phyloP scores from a whole-genome alignment of 164 flowering plant species.

The Dillenia suffruticosa region DNA sequence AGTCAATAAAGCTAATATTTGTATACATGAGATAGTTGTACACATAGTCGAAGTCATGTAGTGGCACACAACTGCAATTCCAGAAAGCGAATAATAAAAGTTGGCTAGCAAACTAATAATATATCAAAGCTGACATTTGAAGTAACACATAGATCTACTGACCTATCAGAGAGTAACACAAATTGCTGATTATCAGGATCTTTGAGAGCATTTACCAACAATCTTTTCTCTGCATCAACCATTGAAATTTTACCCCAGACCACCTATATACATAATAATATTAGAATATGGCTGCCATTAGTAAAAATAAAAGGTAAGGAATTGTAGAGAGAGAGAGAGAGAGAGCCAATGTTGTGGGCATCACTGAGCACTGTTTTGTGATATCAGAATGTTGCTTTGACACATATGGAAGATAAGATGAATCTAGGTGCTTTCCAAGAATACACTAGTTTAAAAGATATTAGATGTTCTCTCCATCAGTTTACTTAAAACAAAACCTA shows the following conservation, averaged over 20 bases:
- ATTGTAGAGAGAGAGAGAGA: too few species aligned
- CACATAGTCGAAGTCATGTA: conserved; percentile 76
- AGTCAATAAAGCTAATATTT: conserved; percentile 85
- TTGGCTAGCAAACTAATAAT: background rate
- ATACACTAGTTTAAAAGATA: too few species aligned
- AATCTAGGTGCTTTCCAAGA: too few species aligned
- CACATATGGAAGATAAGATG: too few species aligned
- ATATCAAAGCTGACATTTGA: background rate
- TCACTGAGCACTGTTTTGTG: too few species aligned
- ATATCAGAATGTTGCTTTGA: too few species aligned
- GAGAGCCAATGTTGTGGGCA: too few species aligned
- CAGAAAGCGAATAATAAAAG: conserved; percentile 8
- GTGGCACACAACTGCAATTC: conserved; percentile 86
- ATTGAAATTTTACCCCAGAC: conserved; percentile 92
- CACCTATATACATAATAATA: conserved; percentile 42
- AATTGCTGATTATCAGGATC: conserved; percentile 87
- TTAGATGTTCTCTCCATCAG: too few species aligned
- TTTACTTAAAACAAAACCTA: too few species aligned
- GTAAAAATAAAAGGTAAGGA: too few species aligned
- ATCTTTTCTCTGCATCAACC: conserved; percentile 91
- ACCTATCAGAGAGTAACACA: conserved; percentile 96
- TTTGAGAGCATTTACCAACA: conserved; percentile 72
- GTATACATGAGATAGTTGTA: conserved; percentile 87
- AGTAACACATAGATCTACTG: conserved; percentile 1
- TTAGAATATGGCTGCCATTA: too few species aligned